phyloP scores from a whole-genome alignment of 2,329 filamentous ascomycete genomes.

The Xylaria sp. region DNA sequence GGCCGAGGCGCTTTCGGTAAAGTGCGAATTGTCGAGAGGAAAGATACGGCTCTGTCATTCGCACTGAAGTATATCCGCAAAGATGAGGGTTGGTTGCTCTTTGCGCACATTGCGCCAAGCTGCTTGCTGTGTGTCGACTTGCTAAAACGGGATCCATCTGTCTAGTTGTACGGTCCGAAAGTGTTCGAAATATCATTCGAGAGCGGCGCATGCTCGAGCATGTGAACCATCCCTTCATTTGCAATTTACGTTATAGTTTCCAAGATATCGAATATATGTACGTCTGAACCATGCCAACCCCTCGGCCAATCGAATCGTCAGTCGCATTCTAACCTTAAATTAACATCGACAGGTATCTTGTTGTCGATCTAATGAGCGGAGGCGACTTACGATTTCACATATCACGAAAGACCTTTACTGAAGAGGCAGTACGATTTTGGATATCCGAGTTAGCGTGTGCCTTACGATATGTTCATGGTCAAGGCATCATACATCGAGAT shows the following conservation, averaged over 20 bases:
- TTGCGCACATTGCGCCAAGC: constrained; percentile 15
- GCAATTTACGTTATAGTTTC: constrained; percentile 98
- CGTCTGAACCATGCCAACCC: constrained; percentile 50
- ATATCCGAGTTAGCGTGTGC: constrained; percentile 94
- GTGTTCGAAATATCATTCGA: constrained; percentile 96
- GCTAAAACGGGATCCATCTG: constrained; percentile 38
- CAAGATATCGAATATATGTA: constrained; percentile 99
- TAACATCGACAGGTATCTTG: constrained; percentile 84
- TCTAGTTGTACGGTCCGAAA: constrained; percentile 94
- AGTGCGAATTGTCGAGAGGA: constrained; percentile 97
- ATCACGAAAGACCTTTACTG: constrained; percentile 96
- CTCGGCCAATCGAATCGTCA: constrained; percentile 1
- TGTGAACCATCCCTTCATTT: constrained; percentile 96
- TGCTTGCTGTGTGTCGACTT: constrained; percentile 26
- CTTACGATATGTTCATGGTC: constrained; percentile 83
- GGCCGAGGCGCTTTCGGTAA: constrained; percentile 99
- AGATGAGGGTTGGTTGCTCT: constrained; percentile 81
- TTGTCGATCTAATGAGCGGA: constrained; percentile 97
- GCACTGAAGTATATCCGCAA: constrained; percentile 98
- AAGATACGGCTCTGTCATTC: constrained; percentile 93
- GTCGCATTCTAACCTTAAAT: constrained; percentile 40
- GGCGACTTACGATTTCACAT: constrained; percentile 98
- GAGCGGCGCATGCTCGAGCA: constrained; percentile 98
- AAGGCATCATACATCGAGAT: constrained; percentile 90
- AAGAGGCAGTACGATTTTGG: constrained; percentile 97